A percentile compares a stretch with the other conserved stretches of the same genome.
phyloP scores from a whole-genome alignment of 2,329 filamentous ascomycete species.

The Samsoniella hepiali region DNA sequence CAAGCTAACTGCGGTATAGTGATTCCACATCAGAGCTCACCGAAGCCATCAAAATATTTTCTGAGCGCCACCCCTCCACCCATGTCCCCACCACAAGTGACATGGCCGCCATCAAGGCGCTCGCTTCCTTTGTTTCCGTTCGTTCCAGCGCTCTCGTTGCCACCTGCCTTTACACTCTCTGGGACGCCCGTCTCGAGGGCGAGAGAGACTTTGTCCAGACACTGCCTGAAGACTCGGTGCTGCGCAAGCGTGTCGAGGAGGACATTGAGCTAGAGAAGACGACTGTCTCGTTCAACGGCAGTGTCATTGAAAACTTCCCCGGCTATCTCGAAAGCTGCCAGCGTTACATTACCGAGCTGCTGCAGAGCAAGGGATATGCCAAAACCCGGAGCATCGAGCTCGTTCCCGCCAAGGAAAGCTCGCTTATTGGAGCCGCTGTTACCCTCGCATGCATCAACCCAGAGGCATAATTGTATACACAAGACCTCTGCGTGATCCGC shows the following conservation, averaged over 20 bases:
- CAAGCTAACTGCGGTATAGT: conserved; percentile 33
- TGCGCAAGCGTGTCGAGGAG: conserved; percentile 46
- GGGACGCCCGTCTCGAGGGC: conserved; percentile 52
- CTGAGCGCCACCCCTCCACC: conserved; percentile 46
- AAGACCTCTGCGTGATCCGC: conserved; percentile 12
- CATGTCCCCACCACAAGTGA: conserved; percentile 43
- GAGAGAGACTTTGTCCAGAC: conserved; percentile 36
- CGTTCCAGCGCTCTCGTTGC: conserved; percentile 60
- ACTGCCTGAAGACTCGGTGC: conserved; percentile 30
- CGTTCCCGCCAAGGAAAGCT: conserved; percentile 69
- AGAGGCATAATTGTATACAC: conserved; percentile 18
- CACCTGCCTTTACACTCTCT: conserved; percentile 56
- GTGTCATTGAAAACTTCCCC: conserved; percentile 76
- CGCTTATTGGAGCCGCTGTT: conserved; percentile 71
- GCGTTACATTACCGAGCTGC: conserved; percentile 58
- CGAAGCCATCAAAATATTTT: conserved; percentile 47
- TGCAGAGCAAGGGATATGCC: conserved; percentile 35
- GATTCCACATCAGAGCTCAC: conserved; percentile 43
- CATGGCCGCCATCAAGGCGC: conserved; percentile 47
- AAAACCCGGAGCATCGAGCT: conserved; percentile 52
- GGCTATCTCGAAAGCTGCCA: conserved; percentile 62
- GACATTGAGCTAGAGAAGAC: conserved; percentile 48
- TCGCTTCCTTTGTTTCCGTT: conserved; percentile 53
- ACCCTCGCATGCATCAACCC: conserved; percentile 51
- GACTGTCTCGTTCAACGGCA: conserved; percentile 74